Percentiles rank a stretch among this genome's conserved stretches.
phyloP scores from a whole-genome alignment of 2,329 filamentous ascomycete genomes.

The Cercospora janseana region DNA sequence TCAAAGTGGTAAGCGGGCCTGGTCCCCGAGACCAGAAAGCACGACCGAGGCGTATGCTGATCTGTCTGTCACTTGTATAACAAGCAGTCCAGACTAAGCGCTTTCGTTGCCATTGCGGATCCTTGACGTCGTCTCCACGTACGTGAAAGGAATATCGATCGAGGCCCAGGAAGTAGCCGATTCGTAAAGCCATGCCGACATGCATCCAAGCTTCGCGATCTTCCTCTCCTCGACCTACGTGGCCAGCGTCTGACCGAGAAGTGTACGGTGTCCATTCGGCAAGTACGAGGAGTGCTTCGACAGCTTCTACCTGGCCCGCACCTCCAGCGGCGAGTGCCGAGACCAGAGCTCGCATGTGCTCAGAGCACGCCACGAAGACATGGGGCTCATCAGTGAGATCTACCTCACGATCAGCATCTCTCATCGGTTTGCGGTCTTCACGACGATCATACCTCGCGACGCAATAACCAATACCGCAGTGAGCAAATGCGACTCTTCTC shows the following conservation, averaged over 20 bases:
- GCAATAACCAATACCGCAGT: conserved; percentile 70
- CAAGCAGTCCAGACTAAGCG: conserved; percentile 67
- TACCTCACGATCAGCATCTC: neutral
- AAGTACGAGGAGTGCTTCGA: conserved; percentile 67
- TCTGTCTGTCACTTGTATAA: conserved; percentile 65
- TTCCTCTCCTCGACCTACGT: conserved; percentile 69
- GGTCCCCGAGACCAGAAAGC: conserved; percentile 73
- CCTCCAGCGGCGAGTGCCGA: conserved; percentile 65
- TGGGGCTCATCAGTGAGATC: conserved; percentile 64
- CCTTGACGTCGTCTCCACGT: conserved; percentile 55
- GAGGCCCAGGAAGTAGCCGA: conserved; percentile 68
- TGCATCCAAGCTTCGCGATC: conserved; percentile 77
- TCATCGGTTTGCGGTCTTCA: neutral
- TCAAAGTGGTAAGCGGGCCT: conserved; percentile 62
- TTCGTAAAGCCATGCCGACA: conserved; percentile 66
- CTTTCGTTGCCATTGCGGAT: conserved; percentile 60
- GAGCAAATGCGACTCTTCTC: conserved; percentile 64
- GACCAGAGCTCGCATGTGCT: conserved; percentile 68
- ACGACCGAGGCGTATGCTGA: conserved; percentile 68
- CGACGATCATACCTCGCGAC: conserved; percentile 54
- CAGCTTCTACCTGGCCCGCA: conserved; percentile 66
- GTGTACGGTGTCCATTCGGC: conserved; percentile 73
- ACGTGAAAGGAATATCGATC: conserved; percentile 67
- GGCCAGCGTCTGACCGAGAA: conserved; percentile 57
- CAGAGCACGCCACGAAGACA: conserved; percentile 64